Evolutionary conservation across 345 rosid species (phyloP).

Genomic region (Citrus sinensis): DNA sequence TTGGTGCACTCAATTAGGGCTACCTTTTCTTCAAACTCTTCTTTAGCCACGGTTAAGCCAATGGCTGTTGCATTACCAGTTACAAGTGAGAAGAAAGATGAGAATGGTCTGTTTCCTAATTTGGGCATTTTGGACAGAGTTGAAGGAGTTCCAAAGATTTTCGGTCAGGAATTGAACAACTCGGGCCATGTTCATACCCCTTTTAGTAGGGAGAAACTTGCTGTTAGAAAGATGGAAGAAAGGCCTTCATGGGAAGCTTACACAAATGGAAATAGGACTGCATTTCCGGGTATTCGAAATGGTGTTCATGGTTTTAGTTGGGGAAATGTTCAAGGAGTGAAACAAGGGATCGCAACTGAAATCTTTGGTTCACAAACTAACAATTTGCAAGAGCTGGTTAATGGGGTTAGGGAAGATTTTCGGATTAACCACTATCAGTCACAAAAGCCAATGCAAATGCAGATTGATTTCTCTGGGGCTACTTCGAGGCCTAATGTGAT

Average conservation of each 20-base stretch:
- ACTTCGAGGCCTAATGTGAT: constrained; percentile 55
- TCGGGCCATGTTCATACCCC: constrained; percentile 31
- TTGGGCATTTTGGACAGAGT: constrained; percentile 43
- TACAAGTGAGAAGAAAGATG: constrained; percentile 42
- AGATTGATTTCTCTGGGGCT: constrained; percentile 66
- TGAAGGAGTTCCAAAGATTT: constrained; percentile 59
- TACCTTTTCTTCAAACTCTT: constrained; percentile 43
- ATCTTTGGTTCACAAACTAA: constrained; percentile 39
- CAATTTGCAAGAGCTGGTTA: constrained; percentile 47
- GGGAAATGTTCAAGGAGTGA: constrained; percentile 46
- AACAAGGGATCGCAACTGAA: constrained; percentile 41
- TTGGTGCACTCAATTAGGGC: constrained; percentile 51
- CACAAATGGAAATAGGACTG: constrained; percentile 41
- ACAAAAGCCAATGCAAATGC: constrained; percentile 62
- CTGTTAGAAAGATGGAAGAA: constrained; percentile 81
- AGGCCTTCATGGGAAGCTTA: constrained; percentile 52
- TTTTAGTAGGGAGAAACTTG: constrained; percentile 84
- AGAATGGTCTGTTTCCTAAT: constrained; percentile 31
- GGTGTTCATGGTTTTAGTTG: constrained; percentile 50
- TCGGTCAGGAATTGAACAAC: constrained; percentile 73
- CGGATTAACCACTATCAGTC: constrained; percentile 41
- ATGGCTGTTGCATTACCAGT: constrained; percentile 24
- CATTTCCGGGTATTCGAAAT: constrained; percentile 41
- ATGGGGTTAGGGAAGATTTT: constrained; percentile 45
- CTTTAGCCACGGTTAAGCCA: constrained; percentile 36